Percentiles rank a stretch among this genome's conserved stretches.
Conservation (phyloP, 2,329 filamentous ascomycete genomes). For the Colletotrichum magnum region DNA sequence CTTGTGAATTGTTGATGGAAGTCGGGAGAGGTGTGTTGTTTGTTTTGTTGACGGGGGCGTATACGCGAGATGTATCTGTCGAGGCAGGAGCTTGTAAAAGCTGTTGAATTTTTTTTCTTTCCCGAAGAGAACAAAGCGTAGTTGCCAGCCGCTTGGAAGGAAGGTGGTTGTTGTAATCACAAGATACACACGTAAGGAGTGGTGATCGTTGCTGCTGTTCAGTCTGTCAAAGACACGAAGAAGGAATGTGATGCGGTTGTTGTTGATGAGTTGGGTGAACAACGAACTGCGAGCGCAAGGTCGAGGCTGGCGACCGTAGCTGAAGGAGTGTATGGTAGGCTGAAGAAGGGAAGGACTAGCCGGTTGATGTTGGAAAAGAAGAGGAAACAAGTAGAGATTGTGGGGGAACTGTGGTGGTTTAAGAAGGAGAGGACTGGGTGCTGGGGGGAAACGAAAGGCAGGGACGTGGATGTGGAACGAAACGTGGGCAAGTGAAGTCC, state of each 20-base stretch:
- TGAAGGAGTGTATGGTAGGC: conserved; percentile 40
- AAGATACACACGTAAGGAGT: conserved; percentile 38
- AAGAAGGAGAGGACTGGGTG: conserved; percentile 43
- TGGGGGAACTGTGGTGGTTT: conserved; percentile 39
- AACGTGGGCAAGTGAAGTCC: conserved; percentile 26
- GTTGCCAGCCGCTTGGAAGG: conserved; percentile 34
- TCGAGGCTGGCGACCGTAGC: conserved; percentile 44
- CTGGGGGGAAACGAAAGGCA: conserved; percentile 26
- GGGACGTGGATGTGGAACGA: conserved; percentile 23
- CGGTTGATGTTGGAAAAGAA: conserved; percentile 40
- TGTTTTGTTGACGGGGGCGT: not conserved
- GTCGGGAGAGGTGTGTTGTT: conserved; percentile 15
- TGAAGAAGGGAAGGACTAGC: conserved; percentile 36
- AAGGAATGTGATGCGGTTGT: conserved; percentile 55
- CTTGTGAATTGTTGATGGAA: conserved; percentile 44
- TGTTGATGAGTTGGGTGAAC: conserved; percentile 44
- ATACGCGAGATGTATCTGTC: not conserved
- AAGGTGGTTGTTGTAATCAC: conserved; percentile 30
- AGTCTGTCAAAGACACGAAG: conserved; percentile 69
- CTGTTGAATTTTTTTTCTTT: conserved; percentile 29
- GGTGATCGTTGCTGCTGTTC: conserved; percentile 38
- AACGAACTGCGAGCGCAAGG: conserved; percentile 34
- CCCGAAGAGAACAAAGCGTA: conserved; percentile 14
- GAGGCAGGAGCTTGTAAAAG: conserved; percentile 26
- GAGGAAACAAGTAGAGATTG: conserved; percentile 29